Conservation (phyloP, 2,329 filamentous ascomycete genomes). For the Aspergillus fumigatus region DNA sequence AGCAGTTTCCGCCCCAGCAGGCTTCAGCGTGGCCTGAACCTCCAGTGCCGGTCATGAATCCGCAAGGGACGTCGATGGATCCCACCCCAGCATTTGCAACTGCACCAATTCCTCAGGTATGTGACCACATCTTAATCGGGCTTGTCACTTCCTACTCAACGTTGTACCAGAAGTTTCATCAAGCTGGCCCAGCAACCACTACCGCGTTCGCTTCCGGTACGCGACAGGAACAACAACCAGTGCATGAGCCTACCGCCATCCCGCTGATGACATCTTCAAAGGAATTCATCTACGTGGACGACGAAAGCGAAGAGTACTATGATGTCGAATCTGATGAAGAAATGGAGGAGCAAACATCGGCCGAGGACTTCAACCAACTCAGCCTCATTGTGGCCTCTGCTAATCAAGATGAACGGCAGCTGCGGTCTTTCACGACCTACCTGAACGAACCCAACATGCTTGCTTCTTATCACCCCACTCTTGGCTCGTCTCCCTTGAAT, state of each 20-base stretch:
- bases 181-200: background rate
- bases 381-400: slow-evolving; percentile 44
- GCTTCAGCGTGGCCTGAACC: background rate
- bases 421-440: slow-evolving; percentile 47
- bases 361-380: slow-evolving; percentile 33
- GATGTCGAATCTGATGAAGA: slow-evolving; percentile 61
- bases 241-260: slow-evolving; percentile 4
- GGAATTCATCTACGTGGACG: slow-evolving; percentile 41
- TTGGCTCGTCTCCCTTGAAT: slow-evolving; percentile 66
- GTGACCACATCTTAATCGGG: background rate
- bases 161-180: background rate
- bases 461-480: slow-evolving; percentile 62
- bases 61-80: background rate
- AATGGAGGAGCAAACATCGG: slow-evolving; percentile 36
- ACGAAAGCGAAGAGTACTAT: slow-evolving; percentile 58
- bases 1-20: background rate
- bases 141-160: background rate
- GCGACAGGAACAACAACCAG: slow-evolving; percentile 1
- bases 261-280: slow-evolving; percentile 12
- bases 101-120: background rate
- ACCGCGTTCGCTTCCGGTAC: background rate
- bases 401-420: slow-evolving; percentile 43
- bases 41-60: background rate
- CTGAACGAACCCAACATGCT: slow-evolving; percentile 49
- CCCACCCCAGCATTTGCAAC: background rate